Base-by-base conservation (phyloP, 371 early-diverging fungal species). In the Mucor plumbeus region DNA sequence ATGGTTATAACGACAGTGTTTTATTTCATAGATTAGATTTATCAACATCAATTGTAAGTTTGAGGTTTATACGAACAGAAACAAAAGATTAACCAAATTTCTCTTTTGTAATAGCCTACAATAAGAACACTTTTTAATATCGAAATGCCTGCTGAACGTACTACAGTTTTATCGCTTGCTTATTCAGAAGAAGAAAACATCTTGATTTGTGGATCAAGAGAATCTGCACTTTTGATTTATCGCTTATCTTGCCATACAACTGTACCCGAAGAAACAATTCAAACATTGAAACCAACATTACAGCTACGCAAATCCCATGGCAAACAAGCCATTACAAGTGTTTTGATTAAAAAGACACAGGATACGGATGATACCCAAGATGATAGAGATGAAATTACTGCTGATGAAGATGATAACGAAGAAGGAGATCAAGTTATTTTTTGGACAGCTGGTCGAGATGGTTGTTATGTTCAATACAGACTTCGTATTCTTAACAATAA, bases 381-480 rank as follows among this genome's bases (percentile, higher is more conserved):
- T 15, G 34, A 21, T 34, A 33, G 50, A 1, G 39, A 76, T 35
- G 78, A 77, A 0, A 40, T 61, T 6, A 72, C 78, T 8, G 77
- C 72, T 13, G 69, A 66, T 8, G 47, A 56, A 15, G 59, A 68
- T 6, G 72, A 77, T 33, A 73, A 73, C 0, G 53, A 65, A 7
- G 70, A 79, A n/a, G 68, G 65, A 8, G 71, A 75, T 7, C 74
- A 75, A 17, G 63, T 90, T 31, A 71, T 67, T 1, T 85, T 92
- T 21, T 89, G 83, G 70, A 85, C 90, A 3, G 85, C 89, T 6
- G 92, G 92, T 5, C 82, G 92, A 8, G 92, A 92, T 75, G 92
- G 92, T 1, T 80, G 82, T 35, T 91, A 82, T 76, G 82, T 82
- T 21, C 82, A 87, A 39, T 88, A 88, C 61, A 77, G 88, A n/a